A percentile compares a stretch with the other conserved stretches of the same genome.
phyloP scores from a whole-genome alignment of 345 rosid species.

The Pseudoturritis turrita region DNA sequence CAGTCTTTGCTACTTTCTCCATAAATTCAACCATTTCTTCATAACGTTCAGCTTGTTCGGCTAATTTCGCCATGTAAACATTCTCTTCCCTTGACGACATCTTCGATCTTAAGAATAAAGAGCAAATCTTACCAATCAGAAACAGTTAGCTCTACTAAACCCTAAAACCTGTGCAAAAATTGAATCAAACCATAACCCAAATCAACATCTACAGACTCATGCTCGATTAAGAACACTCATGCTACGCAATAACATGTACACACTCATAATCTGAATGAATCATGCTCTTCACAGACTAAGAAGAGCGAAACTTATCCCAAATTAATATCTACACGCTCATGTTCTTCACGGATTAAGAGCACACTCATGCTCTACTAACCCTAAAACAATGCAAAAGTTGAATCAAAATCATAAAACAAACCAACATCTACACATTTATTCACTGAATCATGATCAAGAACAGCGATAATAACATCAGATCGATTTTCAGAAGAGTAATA shows the following conservation, averaged over 20 bases:
- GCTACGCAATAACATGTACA: too few relatives aligned
- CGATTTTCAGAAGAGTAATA: background rate
- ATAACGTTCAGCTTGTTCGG: slow-evolving; percentile 96
- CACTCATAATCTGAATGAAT: too few relatives aligned
- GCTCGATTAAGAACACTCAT: background rate
- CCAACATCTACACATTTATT: background rate
- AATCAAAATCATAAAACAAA: background rate
- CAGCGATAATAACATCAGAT: slow-evolving; percentile 1
- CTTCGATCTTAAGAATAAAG: slow-evolving; percentile 31
- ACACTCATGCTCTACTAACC: background rate
- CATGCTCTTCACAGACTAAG: too few relatives aligned
- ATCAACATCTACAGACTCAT: background rate
- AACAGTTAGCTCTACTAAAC: background rate
- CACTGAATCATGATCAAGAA: background rate
- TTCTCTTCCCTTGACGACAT: slow-evolving; percentile 83
- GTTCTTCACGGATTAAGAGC: background rate
- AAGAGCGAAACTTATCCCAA: too few relatives aligned
- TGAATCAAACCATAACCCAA: background rate
- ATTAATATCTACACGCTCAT: background rate
- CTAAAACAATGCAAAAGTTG: background rate
- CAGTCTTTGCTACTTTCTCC: slow-evolving; percentile 93
- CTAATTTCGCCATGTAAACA: slow-evolving; percentile 95
- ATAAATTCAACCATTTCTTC: slow-evolving; percentile 98
- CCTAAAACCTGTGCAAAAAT: background rate
- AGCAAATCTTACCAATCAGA: slow-evolving; percentile 9